Base-by-base conservation (phyloP, 2,329 filamentous ascomycete genomes). In the Aspergillus sclerotialis region DNA sequence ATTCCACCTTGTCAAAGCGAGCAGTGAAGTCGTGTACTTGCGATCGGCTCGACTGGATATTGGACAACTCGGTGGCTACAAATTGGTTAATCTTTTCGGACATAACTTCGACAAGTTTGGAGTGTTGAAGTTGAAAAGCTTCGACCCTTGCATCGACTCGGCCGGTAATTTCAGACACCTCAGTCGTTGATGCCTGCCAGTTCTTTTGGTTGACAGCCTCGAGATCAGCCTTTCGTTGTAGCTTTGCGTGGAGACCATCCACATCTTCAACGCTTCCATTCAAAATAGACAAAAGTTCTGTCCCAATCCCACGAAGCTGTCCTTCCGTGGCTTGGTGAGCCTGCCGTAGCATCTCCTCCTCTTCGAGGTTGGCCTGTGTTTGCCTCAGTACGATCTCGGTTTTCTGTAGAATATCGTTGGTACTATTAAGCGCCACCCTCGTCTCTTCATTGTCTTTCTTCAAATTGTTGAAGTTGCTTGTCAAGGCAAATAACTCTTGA, bases 391-490 rank as follows among this genome's bases (percentile, higher is more conserved):
- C 82, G 21, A 84, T 75, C 49, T 96, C 90, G 0, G 89, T 95
- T 60, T 94, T 85, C 39, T 90, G 84, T 9, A 96, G 71, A 4
- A 94, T 69, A 35, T 77, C 78, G 50, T 87, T 83, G 0, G 90
- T 93, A 23, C 85, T 79, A 35, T 90, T 84, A 3, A 98, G 72
- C 34, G 76, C 72, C 4, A 73, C 54, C 38, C 75, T 82, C 0
- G 83, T 88, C 12, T 76, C 72, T 45, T 98, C 90, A 41, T 93
- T 84, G 41, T 95, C 88, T 55, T 89, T 88, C 63, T 92, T 94
- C 49, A 96, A 63, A 1, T 76, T 80, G 64, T 89, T 88, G 58
- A 96, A 94, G 45, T 79, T 88, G 27, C 82, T 87, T 0, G 85
- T 94, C 24, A 96, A 67, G 8, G 79, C 77, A 57, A 94, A 89